These are phyloP conservation scores for Beta corolliflora DNA, from an alignment of 179 eudicot genomes.

Conservation along the genomic window DNA sequence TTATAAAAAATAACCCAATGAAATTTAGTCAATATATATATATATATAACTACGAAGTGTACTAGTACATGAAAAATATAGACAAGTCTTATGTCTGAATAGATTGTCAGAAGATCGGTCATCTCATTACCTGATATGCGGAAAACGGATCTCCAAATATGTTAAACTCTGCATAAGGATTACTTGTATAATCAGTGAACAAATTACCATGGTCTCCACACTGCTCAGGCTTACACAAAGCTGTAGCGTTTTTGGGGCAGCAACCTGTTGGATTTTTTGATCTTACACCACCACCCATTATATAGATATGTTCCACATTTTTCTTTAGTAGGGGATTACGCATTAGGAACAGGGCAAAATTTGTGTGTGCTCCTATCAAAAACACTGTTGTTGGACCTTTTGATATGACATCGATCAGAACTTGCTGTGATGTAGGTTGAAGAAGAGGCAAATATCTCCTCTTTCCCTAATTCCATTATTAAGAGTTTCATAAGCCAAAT, in stretches of 20 bases:
- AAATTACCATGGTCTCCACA: constrained; percentile 79
- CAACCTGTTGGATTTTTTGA: constrained; percentile 74
- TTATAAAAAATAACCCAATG: background rate
- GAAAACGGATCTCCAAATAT: constrained; percentile 89
- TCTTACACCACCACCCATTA: constrained; percentile 87
- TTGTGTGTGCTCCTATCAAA: constrained; percentile 66
- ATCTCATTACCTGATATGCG: constrained; percentile 66
- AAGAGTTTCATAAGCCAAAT: background rate
- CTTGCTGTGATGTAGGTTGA: constrained; percentile 80
- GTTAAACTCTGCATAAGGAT: constrained; percentile 89
- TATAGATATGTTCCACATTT: constrained; percentile 71
- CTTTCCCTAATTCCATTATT: constrained; percentile 47
- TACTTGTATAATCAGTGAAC: constrained; percentile 61
- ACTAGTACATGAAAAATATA: background rate
- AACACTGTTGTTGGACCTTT: constrained; percentile 70
- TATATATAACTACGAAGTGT: background rate
- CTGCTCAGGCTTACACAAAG: constrained; percentile 53
- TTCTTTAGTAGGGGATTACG: constrained; percentile 72
- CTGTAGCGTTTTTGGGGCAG: constrained; percentile 50
- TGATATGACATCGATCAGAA: constrained; percentile 74
- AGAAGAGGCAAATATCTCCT: constrained; percentile 64
- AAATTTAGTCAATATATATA: too few relatives aligned
- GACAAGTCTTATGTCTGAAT: background rate
- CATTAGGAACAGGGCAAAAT: constrained; percentile 78
- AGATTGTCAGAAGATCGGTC: background rate